These are phyloP conservation scores for Chalciporus sphaerocephalus DNA, from an alignment of 768 basidiomycete genomes.

Conservation along the genomic window DNA sequence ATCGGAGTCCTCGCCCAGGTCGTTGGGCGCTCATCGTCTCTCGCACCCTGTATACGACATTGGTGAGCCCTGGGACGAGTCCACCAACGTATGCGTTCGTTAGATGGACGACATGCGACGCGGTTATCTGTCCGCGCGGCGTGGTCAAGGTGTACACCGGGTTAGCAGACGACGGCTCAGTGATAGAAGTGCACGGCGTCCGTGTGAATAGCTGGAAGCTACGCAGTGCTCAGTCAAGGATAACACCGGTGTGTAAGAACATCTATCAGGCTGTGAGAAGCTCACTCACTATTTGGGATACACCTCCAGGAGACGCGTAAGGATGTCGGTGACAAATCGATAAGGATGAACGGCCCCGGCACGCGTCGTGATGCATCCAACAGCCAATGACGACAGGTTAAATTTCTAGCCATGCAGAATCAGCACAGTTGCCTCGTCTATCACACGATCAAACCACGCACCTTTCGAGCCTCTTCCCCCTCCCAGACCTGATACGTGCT, in stretches of 20 bases:
- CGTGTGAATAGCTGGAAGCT: constrained; percentile 43
- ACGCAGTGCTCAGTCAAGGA: not conserved
- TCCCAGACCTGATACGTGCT: constrained; percentile 25
- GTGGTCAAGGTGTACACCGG: constrained; percentile 40
- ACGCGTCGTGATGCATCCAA: constrained; percentile 48
- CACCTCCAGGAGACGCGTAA: constrained; percentile 47
- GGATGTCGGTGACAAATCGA: constrained; percentile 58
- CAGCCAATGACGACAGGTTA: constrained; percentile 40
- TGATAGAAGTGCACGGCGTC: constrained; percentile 39
- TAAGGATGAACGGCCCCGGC: constrained; percentile 71
- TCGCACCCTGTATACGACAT: constrained; percentile 33
- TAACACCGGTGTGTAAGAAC: constrained; percentile 2
- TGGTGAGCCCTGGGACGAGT: constrained; percentile 40
- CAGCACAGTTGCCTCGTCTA: not conserved
- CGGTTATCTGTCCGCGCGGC: constrained; percentile 36
- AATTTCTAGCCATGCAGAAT: constrained; percentile 38
- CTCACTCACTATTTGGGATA: constrained; percentile 37
- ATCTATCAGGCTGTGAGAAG: constrained; percentile 5
- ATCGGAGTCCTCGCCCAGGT: constrained; percentile 38
- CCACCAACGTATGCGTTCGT: constrained; percentile 52
- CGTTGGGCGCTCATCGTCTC: constrained; percentile 64
- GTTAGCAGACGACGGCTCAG: constrained; percentile 16
- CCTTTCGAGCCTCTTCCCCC: constrained; percentile 33
- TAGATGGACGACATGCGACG: constrained; percentile 46
- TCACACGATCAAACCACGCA: constrained; percentile 14